Conservation (phyloP, 2,329 filamentous ascomycete species). For the Chrysoporthe puriensis region DNA sequence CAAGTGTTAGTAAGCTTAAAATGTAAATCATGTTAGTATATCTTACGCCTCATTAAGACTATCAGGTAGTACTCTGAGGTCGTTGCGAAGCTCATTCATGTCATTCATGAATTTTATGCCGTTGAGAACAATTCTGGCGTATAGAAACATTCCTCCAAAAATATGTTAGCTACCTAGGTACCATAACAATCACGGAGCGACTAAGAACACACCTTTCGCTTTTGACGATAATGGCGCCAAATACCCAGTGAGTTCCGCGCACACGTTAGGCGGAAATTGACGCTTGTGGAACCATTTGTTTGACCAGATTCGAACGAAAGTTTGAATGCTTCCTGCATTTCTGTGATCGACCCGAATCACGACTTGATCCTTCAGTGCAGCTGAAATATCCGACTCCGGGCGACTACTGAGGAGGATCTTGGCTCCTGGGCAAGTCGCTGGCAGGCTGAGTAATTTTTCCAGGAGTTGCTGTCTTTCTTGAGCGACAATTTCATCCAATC, state of each 20-base stretch:
- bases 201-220: neutral
- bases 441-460: neutral
- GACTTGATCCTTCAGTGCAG: neutral
- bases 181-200: neutral
- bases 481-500: neutral
- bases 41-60: neutral
- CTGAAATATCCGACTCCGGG: neutral
- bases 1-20: neutral
- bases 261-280: neutral
- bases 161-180: neutral
- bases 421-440: neutral
- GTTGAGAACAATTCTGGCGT: neutral
- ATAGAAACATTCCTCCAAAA: neutral
- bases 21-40: neutral
- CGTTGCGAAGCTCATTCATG: neutral
- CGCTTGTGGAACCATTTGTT: neutral
- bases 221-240: neutral
- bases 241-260: neutral
- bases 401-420: neutral
- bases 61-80: neutral
- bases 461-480: neutral
- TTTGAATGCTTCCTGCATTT: neutral
- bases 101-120: neutral
- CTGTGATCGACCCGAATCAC: neutral
- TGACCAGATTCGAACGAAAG: neutral